phyloP scores from a whole-genome alignment of 129 eudicot genomes.

The Ambrosia trifida region DNA sequence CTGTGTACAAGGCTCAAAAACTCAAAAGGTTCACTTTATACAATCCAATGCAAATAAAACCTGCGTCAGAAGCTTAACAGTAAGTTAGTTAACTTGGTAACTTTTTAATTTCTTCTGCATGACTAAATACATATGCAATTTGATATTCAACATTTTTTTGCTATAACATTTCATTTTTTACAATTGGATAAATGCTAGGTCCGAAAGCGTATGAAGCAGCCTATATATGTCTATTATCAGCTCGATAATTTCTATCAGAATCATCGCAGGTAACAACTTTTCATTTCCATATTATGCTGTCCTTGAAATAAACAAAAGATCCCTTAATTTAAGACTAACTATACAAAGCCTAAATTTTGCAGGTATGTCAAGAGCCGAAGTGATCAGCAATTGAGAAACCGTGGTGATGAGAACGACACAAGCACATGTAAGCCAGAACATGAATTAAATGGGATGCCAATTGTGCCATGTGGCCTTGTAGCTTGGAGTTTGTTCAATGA shows the following conservation, averaged over 20 bases:
- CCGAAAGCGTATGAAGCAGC: slow-evolving; percentile 70
- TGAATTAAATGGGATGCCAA: slow-evolving; percentile 48
- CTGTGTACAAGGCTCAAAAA: slow-evolving; percentile 47
- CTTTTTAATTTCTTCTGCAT: slow-evolving; percentile 4
- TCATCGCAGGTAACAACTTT: slow-evolving; percentile 73
- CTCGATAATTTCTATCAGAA: slow-evolving; percentile 93
- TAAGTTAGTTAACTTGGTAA: slow-evolving; percentile 35
- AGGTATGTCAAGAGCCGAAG: slow-evolving; percentile 97
- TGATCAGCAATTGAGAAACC: slow-evolving; percentile 69
- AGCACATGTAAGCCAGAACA: slow-evolving; percentile 74
- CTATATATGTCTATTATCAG: slow-evolving; percentile 94
- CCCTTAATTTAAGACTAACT: slow-evolving; percentile 1
- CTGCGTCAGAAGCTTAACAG: slow-evolving; percentile 57
- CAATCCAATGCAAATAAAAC: slow-evolving; percentile 46
- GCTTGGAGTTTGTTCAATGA: slow-evolving; percentile 99
- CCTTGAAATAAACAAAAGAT: neutral
- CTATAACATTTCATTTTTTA: neutral
- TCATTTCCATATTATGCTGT: neutral
- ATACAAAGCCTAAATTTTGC: slow-evolving; percentile 18
- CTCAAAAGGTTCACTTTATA: slow-evolving; percentile 55
- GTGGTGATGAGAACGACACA: slow-evolving; percentile 46
- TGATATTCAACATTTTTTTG: neutral
- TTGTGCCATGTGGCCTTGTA: slow-evolving; percentile 99
- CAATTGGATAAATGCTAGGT: slow-evolving; percentile 44
- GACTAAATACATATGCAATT: neutral